Evolutionary conservation across 2,329 filamentous ascomycete species (phyloP), one percentile per base, ranked within the genome.

Genomic region (Coniochaeta ligniaria): DNA sequence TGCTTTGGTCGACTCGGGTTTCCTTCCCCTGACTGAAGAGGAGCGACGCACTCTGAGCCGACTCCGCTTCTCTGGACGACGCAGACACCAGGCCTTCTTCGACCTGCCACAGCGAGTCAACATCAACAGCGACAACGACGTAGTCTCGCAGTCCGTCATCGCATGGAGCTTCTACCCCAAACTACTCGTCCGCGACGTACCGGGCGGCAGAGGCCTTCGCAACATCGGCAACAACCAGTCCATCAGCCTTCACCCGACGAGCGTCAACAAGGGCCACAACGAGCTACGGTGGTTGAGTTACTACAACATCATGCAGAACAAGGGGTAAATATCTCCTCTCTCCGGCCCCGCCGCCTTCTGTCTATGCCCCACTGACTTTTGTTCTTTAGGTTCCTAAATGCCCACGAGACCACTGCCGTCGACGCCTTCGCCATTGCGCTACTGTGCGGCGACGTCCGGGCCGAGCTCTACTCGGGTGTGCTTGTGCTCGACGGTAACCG

Each of bases 161-260:
- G 90, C 92, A 0, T 96, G 91, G 85, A 93, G 91, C 59, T 96
- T 99, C 77, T 98, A 99, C 69, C 95, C 95, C 0, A 97, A 96
- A 69, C 83, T 99, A 17, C 82, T 98, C 3, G 85, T 89, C 28
- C 86, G 90, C 60, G 93, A 98, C 68, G 86, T 85, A 57, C 75
- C 77, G 0, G 79, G 78, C 24, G 78, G 78, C 28, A 96, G 92
- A 76, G 92, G 91, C 14, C 90, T 93, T 81, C 88, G 93, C 60
- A 98, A 97, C 66, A 87, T 97, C 62, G 87, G 90, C 59, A 98
- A 96, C 76, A 97, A 96, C 71, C 94, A 98, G 73, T 83, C 85
- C 52, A 92, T 99, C 66, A 92, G 87, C 61, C 78, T 99, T 22
- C 92, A 96, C 66, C 90, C 92, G 0, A 90, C 89, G 0, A 96